Evolutionary conservation across 129 eudicot genomes (phyloP), one percentile per base, ranked within the genome.

Genomic region (Solidago caesia): DNA sequence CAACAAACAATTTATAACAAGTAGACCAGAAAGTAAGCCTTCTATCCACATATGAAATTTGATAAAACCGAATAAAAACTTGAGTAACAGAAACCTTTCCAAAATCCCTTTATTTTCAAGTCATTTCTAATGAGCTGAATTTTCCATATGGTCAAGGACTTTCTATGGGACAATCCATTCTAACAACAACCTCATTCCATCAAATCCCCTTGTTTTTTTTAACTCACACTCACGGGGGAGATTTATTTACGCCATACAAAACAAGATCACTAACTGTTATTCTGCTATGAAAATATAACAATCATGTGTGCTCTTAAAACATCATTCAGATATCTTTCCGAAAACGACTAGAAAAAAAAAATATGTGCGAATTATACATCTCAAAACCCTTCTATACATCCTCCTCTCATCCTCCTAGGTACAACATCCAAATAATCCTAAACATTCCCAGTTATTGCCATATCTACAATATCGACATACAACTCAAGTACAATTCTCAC

Each of bases 401-500:
- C 61, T 47, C 25, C 21, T 58, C 26, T 21, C 3, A 49, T 11
- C 45, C 57, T 44, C 68, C 44, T 59, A 73, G 58, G 58, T 48
- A 62, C 71, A 63, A 47, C n/a, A 62, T 41, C 39, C 39, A 47
- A 39, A 63, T 63, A 49, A 27, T 4, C 4, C 11, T n/a, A 15
- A 9, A 9, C 44, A 27, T 53, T 52, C 49, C 33, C 8, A 73
- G 12, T 21, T 2, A 49, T 5, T 59, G 68, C 56, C 68, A 59
- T 59, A 73, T 44, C 68, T 48, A 62, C 71, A 63, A 47, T 29
- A 62, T 41, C 39, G 39, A 47, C 49, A 48, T 63, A 49, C 63
- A 49, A 49, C 58, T 44, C 77, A 64, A 4, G 27, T 42, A 56
- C 55, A 15, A 66, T 25, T 56, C 39, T 25, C 13, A 7, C 7